Evolutionary conservation across 257 asterid genomes (phyloP).

Genomic region (Solanum pinnatisectum): DNA sequence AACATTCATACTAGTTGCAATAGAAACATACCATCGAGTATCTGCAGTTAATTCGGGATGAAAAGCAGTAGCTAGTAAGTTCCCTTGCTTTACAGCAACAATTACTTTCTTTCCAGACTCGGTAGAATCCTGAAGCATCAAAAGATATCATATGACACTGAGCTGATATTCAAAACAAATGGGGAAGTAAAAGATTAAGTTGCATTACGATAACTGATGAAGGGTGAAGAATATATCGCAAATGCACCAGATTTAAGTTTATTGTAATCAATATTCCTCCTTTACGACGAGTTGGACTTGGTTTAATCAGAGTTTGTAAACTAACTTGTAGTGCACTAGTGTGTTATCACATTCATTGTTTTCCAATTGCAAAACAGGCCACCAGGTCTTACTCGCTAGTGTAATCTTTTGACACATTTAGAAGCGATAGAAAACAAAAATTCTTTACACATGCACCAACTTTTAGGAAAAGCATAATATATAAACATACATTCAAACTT

Average conservation of each 20-base stretch:
- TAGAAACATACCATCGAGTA: conserved; percentile 49
- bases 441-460: not conserved
- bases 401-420: not conserved
- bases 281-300: not conserved
- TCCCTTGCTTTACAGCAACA: conserved; percentile 95
- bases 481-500: not conserved
- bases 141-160: not conserved
- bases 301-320: not conserved
- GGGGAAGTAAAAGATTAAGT: not conserved
- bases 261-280: not conserved
- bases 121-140: conserved; percentile 35
- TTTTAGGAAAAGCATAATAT: not conserved
- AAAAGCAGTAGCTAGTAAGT: conserved; percentile 93
- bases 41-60: conserved; percentile 98
- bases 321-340: not conserved
- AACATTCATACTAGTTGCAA: not conserved
- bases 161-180: not conserved
- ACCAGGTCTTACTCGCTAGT: not conserved
- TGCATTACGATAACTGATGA: not conserved
- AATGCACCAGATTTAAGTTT: not conserved
- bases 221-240: not conserved
- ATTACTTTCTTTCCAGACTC: conserved; percentile 44
- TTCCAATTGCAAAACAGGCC: not conserved
- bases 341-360: not conserved
- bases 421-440: not conserved